Evolutionary conservation across 2,329 filamentous ascomycete genomes (phyloP).

Genomic region (Stagonosporopsis cucurbitacearum): DNA sequence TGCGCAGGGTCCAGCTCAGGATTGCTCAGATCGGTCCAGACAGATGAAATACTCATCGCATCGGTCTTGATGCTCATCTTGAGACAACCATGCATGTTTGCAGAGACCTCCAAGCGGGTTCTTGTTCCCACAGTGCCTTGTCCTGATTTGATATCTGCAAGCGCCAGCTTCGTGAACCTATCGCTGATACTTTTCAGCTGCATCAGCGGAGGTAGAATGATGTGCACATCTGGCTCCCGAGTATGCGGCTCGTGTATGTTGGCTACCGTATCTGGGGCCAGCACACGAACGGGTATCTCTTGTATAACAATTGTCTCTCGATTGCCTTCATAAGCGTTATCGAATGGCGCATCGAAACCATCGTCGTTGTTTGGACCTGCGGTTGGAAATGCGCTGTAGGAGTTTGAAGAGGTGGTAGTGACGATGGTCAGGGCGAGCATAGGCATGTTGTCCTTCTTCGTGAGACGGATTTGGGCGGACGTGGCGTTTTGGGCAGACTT

Average conservation of each 20-base stretch:
- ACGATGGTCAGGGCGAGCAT: constrained; percentile 90
- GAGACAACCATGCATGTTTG: constrained; percentile 92
- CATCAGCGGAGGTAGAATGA: constrained; percentile 82
- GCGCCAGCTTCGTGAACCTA: constrained; percentile 84
- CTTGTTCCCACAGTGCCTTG: constrained; percentile 35
- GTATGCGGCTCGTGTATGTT: constrained; percentile 92
- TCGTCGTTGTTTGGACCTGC: constrained; percentile 33
- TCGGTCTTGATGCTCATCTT: constrained; percentile 82
- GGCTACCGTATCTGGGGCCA: constrained; percentile 83
- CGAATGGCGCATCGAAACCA: constrained; percentile 34
- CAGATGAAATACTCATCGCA: constrained; percentile 80
- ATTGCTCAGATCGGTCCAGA: constrained; percentile 86
- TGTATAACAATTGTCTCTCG: constrained; percentile 93
- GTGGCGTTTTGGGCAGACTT: constrained; percentile 83
- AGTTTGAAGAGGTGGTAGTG: constrained; percentile 67
- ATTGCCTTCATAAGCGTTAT: constrained; percentile 58
- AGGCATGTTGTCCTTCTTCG: constrained; percentile 88
- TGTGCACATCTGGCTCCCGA: constrained; percentile 91
- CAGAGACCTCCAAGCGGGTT: constrained; percentile 78
- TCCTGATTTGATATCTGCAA: constrained; percentile 47
- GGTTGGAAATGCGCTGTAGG: constrained; percentile 48
- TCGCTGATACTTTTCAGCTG: constrained; percentile 95
- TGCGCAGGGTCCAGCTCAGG: constrained; percentile 83
- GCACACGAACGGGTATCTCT: constrained; percentile 91
- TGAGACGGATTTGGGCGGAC: constrained; percentile 84